Conservation (phyloP, 2,329 filamentous ascomycete species). For the Amesomyces nigricolor region DNA sequence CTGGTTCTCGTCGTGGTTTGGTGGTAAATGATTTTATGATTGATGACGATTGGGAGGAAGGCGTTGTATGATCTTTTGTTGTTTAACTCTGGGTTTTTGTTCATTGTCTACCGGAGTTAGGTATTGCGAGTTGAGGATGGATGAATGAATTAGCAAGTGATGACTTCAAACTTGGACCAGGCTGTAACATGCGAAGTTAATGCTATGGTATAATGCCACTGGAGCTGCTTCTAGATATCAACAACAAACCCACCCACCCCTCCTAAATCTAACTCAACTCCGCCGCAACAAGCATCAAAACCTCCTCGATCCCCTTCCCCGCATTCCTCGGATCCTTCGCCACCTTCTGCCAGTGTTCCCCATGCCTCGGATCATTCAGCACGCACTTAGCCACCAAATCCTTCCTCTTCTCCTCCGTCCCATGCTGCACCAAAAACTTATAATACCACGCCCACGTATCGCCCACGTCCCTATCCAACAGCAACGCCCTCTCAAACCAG, state of each 20-base stretch:
- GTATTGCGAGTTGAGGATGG: background rate
- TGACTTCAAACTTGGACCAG: too few relatives aligned
- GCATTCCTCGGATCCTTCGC: slow-evolving; percentile 83
- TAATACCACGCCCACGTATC: slow-evolving; percentile 99
- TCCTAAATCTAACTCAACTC: slow-evolving; percentile 22
- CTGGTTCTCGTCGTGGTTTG: slow-evolving; percentile 81
- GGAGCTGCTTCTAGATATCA: too few relatives aligned
- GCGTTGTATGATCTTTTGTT: background rate
- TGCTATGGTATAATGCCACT: too few relatives aligned
- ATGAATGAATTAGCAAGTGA: too few relatives aligned
- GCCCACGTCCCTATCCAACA: slow-evolving; percentile 78
- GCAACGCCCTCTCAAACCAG: slow-evolving; percentile 95
- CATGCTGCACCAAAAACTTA: slow-evolving; percentile 86
- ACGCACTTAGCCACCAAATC: slow-evolving; percentile 80
- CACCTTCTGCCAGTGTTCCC: slow-evolving; percentile 83
- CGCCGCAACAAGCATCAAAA: slow-evolving; percentile 71
- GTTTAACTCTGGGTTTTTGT: background rate
- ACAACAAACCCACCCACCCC: background rate
- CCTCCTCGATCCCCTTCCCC: slow-evolving; percentile 67
- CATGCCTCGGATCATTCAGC: slow-evolving; percentile 81
- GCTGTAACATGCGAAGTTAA: too few relatives aligned
- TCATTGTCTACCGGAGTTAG: background rate
- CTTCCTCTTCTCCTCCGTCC: slow-evolving; percentile 83
- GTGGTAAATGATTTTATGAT: slow-evolving; percentile 44
- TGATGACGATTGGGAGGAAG: background rate